These are phyloP conservation scores for Marchantia polymorpha DNA, from an alignment of 225 moss, liverwort and hornwort species.

Conservation along the genomic window DNA sequence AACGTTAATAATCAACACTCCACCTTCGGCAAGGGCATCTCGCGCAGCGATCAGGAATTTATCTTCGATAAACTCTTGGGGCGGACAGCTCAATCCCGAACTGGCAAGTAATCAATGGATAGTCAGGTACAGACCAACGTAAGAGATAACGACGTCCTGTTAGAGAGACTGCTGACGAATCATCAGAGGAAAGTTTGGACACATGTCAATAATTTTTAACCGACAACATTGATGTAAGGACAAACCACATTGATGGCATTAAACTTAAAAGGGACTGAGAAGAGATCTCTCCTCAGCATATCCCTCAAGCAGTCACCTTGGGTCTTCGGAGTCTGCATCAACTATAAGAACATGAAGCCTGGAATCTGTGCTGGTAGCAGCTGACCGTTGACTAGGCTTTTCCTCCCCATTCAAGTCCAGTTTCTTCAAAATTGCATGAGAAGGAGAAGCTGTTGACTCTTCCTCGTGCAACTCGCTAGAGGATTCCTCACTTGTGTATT, in stretches of 20 bases:
- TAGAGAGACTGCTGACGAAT: not conserved
- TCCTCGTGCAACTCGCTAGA: not conserved
- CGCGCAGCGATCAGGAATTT: conserved; percentile 64
- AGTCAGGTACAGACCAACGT: not conserved
- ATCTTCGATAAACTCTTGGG: conserved; percentile 78
- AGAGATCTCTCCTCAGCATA: not conserved
- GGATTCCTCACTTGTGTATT: not conserved
- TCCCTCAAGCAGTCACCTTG: conserved; percentile 53
- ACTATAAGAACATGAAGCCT: conserved; percentile 73
- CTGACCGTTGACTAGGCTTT: conserved; percentile 23
- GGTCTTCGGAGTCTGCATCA: conserved; percentile 88
- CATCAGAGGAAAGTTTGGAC: not conserved
- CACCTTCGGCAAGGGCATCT: conserved; percentile 59
- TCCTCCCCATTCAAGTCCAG: conserved; percentile 40
- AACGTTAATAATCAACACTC: conserved; percentile 75
- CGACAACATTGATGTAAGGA: not conserved
- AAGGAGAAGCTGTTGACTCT: conserved; percentile 3
- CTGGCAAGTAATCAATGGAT: conserved; percentile 31
- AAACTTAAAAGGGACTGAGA: not conserved
- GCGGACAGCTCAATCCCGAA: conserved; percentile 88
- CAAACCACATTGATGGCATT: not conserved
- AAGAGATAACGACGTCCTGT: not conserved
- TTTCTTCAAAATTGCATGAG: conserved; percentile 2
- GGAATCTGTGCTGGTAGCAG: conserved; percentile 16
- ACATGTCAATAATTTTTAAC: not conserved